Evolutionary conservation across 768 basidiomycete genomes (phyloP), one percentile per base, ranked within the genome.

Genomic region (Leccinum truebloodii): DNA sequence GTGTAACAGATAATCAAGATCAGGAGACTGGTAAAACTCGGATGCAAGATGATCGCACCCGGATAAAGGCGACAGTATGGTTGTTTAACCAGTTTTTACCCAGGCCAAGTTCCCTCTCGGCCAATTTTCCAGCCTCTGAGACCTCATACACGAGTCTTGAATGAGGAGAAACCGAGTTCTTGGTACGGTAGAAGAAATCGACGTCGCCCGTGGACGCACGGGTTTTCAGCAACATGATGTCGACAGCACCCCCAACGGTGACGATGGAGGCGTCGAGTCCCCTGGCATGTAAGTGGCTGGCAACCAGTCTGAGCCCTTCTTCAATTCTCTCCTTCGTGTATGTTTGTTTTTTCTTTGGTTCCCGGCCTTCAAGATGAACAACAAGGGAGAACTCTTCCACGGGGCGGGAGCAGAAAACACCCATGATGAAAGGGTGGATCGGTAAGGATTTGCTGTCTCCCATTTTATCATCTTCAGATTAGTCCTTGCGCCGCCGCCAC

Each of bases 131-230:
- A 20, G 16, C 60, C 20, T 28, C 24, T n/a, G 26, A 2, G 37
- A 62, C 37, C 16, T 60, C 50, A 6, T 55, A 49, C 18, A 48
- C 16, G 51, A 61, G 3, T 12, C 48, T 18, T 5, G 8, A 28
- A 6, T 24, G 41, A 18, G 13, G 2, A 22, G 26, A 5, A 0
- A 14, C 18, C 22, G 59, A 12, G 39, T 60, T 6, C 34, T 61
- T 62, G 14, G 50, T 61, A 49, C 54, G 50, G 9, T 61, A 61
- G 32, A 62, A 62, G 59, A 61, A 62, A 22, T 62, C 54, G 32
- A 62, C 51, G 14, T 61, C 61, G 26, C 61, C 54, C 2, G 59
- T 62, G 32, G 61, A 52, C 18, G 59, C 59, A 28, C 59, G 61
- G 34, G 41, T 52, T 37, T 53, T 39, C 20, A 61, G 28, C 12